Evolutionary conservation across 2,329 filamentous ascomycete genomes (phyloP).

Genomic region (Cladosporium velox): DNA sequence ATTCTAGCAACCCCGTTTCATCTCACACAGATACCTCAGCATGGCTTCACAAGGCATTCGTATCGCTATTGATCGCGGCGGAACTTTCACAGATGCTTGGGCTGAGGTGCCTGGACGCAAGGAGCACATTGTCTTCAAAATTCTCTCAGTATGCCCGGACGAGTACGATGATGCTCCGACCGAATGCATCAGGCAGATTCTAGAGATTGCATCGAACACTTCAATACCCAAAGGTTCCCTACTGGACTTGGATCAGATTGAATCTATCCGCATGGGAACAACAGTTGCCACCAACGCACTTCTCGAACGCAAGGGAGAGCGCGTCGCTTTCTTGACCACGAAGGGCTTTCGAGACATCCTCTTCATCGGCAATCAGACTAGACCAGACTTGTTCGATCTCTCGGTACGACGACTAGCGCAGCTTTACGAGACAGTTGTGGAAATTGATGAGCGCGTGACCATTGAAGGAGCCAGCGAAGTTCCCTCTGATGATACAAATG

Average conservation of each 20-base stretch:
- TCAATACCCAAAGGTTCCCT: constrained; percentile 27
- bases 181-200: constrained; percentile 34
- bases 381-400: constrained; percentile 36
- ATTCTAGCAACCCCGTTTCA: neutral
- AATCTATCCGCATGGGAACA: constrained; percentile 35
- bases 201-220: constrained; percentile 28
- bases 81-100: constrained; percentile 85
- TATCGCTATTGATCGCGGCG: constrained; percentile 73
- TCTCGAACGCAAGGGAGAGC: constrained; percentile 36
- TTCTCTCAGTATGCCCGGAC: constrained; percentile 35
- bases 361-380: constrained; percentile 38
- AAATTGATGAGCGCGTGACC: constrained; percentile 34
- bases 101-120: constrained; percentile 66
- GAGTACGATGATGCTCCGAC: constrained; percentile 38
- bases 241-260: constrained; percentile 25
- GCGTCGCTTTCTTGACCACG: constrained; percentile 33
- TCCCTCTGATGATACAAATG: constrained; percentile 21
- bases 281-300: constrained; percentile 39
- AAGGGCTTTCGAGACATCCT: constrained; percentile 37
- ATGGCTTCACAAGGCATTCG: constrained; percentile 4
- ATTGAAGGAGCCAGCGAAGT: constrained; percentile 35
- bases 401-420: constrained; percentile 28
- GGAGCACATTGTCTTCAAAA: constrained; percentile 41
- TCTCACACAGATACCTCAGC: neutral
- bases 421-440: constrained; percentile 29